Conservation (phyloP, 768 basidiomycete species). For the Gyrodon lividus region DNA sequence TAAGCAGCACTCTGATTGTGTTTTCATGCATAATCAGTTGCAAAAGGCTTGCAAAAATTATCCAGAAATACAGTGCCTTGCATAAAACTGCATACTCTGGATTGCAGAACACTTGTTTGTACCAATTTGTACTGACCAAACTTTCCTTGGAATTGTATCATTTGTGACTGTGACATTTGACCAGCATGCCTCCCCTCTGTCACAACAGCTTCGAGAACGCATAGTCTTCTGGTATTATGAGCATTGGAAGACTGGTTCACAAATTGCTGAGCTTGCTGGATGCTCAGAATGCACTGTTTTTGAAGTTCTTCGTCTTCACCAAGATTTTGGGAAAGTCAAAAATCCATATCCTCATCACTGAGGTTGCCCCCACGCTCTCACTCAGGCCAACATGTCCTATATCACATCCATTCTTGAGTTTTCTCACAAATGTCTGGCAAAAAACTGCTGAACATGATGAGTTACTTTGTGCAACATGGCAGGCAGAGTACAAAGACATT, state of each 20-base stretch:
- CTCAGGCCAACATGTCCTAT: constrained; percentile 20
- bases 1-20: too few relatives aligned
- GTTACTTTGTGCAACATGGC: constrained; percentile 22
- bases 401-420: constrained; percentile 18
- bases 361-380: constrained; percentile 17
- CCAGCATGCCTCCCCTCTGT: background rate
- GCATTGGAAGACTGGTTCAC: background rate
- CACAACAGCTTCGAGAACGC: background rate
- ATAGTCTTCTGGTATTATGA: background rate
- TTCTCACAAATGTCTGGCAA: background rate
- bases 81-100: too few relatives aligned
- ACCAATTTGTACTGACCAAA: too few relatives aligned
- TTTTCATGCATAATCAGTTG: too few relatives aligned
- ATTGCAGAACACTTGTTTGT: too few relatives aligned
- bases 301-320: constrained; percentile 14
- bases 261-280: constrained; percentile 12
- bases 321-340: constrained; percentile 10
- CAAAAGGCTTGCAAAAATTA: too few relatives aligned
- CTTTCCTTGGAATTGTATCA: too few relatives aligned
- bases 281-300: constrained; percentile 14
- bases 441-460: constrained; percentile 21
- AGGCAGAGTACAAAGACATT: constrained; percentile 5
- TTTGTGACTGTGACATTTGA: too few relatives aligned
- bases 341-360: constrained; percentile 18
- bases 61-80: too few relatives aligned